phyloP scores from a whole-genome alignment of 139 green algal genomes.

The Klebsormidium nitens region DNA sequence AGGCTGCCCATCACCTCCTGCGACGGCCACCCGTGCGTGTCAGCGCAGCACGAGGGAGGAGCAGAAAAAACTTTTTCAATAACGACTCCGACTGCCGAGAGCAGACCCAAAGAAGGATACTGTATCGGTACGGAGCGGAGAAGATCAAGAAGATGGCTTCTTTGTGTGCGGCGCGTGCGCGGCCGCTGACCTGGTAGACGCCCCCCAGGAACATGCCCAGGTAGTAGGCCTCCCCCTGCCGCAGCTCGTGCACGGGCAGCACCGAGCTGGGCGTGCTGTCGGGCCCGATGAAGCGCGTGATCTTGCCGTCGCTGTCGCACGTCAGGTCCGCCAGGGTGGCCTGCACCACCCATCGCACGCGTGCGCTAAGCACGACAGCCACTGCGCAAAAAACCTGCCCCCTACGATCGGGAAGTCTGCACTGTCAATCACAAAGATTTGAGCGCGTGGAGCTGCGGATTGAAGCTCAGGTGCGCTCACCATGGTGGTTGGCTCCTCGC shows the following conservation, averaged over 20 bases:
- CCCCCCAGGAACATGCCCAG: conserved; percentile 54
- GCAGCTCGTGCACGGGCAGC: conserved; percentile 51
- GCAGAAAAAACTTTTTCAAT: no score
- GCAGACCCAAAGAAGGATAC: no score
- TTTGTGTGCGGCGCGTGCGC: no score
- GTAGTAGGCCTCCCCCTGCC: conserved; percentile 40
- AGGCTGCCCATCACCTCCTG: conserved; percentile 58
- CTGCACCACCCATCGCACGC: background rate
- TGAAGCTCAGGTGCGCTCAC: conserved; percentile 9
- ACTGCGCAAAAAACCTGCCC: no score
- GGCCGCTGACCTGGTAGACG: conserved; percentile 36
- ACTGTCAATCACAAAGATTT: no score
- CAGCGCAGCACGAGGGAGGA: no score
- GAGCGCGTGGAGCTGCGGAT: no score
- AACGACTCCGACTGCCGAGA: no score
- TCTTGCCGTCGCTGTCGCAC: conserved; percentile 60
- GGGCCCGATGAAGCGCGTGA: conserved; percentile 51
- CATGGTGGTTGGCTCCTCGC: conserved; percentile 50
- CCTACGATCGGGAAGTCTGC: no score
- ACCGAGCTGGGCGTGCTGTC: conserved; percentile 10
- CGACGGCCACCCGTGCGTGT: no score
- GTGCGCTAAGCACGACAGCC: background rate
- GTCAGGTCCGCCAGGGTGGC: conserved; percentile 59
- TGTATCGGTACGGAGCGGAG: no score
- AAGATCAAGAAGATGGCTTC: no score